These are phyloP conservation scores for Onygena corvina DNA, from an alignment of 2,329 filamentous ascomycete genomes.

Conservation along the genomic window DNA sequence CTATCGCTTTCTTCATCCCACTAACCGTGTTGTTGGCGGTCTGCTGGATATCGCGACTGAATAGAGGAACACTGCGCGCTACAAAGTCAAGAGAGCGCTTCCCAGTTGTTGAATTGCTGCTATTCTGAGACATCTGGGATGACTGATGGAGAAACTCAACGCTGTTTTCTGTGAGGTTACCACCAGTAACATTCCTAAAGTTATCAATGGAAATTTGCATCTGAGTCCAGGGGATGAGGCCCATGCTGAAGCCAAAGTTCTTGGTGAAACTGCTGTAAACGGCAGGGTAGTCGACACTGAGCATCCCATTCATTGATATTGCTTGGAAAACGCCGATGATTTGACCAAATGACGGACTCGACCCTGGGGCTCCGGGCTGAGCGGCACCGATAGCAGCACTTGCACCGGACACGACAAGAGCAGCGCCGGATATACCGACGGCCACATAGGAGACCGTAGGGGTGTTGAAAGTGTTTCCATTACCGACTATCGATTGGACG, in stretches of 20 bases:
- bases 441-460: conserved; percentile 72
- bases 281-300: conserved; percentile 74
- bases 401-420: conserved; percentile 59
- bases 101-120: conserved; percentile 38
- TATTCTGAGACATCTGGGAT: conserved; percentile 59
- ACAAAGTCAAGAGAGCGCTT: conserved; percentile 44
- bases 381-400: conserved; percentile 54
- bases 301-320: conserved; percentile 92
- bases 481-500: conserved; percentile 66
- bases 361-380: conserved; percentile 48
- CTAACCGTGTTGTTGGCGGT: conserved; percentile 47
- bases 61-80: conserved; percentile 44
- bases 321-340: conserved; percentile 84
- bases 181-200: conserved; percentile 70
- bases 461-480: conserved; percentile 70
- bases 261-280: conserved; percentile 82
- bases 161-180: conserved; percentile 71
- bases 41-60: conserved; percentile 20
- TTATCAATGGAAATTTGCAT: conserved; percentile 73
- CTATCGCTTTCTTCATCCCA: conserved; percentile 71
- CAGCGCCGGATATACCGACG: conserved; percentile 72
- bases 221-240: conserved; percentile 67
- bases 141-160: conserved; percentile 62
- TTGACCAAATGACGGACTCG: conserved; percentile 75
- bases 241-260: conserved; percentile 88